Conservation (phyloP, 2,329 filamentous ascomycete genomes). For the Cercospora berteroae region DNA sequence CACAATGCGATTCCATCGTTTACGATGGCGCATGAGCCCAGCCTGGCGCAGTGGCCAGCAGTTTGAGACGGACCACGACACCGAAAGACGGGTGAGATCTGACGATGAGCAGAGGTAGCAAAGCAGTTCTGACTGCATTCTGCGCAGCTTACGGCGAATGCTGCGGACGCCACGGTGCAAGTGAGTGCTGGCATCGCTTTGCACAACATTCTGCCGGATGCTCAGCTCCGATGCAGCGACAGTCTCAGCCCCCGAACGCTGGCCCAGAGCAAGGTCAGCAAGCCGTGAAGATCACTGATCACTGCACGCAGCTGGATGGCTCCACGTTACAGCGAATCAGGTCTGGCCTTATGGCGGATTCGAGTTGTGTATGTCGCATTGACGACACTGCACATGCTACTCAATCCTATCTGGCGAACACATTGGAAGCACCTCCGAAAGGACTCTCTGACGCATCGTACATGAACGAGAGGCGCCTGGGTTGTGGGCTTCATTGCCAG, state of each 20-base stretch:
- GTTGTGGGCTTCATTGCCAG: neutral
- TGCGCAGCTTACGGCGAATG: neutral
- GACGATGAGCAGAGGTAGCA: neutral
- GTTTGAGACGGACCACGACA: neutral
- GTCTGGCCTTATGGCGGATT: neutral
- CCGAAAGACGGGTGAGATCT: neutral
- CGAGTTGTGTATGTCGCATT: neutral
- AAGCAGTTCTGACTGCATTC: neutral
- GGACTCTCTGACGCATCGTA: neutral
- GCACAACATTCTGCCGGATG: neutral
- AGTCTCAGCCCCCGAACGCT: neutral
- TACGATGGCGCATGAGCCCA: conserved; percentile 13
- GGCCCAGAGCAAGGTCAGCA: neutral
- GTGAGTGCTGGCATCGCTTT: neutral
- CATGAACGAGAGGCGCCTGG: neutral
- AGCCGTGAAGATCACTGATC: neutral
- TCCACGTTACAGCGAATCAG: neutral
- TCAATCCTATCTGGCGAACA: neutral
- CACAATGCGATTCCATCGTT: conserved; percentile 15
- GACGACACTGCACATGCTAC: neutral
- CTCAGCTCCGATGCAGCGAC: neutral
- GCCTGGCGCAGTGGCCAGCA: conserved; percentile 13
- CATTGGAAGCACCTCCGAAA: neutral
- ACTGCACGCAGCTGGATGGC: neutral
- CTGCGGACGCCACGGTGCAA: neutral